Conservation (phyloP, 495 filamentous ascomycete genomes). For the Tetracladium setigerum region DNA sequence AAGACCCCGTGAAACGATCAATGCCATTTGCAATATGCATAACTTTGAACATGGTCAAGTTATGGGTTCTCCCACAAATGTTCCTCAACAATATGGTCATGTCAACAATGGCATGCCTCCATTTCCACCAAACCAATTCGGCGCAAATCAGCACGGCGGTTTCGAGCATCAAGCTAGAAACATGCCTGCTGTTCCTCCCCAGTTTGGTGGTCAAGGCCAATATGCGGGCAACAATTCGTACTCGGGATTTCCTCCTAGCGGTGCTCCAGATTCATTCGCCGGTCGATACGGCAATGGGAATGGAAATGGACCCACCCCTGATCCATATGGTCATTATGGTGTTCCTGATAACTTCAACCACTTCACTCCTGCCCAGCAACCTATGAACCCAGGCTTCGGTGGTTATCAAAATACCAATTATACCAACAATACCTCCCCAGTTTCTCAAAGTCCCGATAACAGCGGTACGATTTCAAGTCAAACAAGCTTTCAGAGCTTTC, state of each 20-base stretch:
- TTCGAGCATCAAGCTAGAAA: no score
- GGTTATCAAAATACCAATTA: not conserved
- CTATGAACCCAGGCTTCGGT: not conserved
- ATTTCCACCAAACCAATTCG: no score
- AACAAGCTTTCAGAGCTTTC: not conserved
- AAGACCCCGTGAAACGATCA: not conserved
- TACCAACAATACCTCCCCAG: not conserved
- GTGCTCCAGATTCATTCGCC: no score
- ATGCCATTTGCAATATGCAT: not conserved
- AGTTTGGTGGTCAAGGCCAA: no score
- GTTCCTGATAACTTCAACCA: not conserved
- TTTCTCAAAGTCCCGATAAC: not conserved
- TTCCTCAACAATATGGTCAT: not conserved
- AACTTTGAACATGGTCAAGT: no score
- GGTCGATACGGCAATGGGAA: not conserved
- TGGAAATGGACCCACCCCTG: not conserved
- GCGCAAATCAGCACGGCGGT: no score
- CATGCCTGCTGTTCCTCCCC: no score
- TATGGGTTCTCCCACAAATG: no score
- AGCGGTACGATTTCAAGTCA: not conserved
- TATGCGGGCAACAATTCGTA: no score
- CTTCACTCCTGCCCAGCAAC: not conserved
- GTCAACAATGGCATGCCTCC: no score
- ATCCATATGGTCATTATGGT: not conserved
- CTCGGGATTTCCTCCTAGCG: no score